Evolutionary conservation across 257 asterid genomes (phyloP), one percentile per base, ranked within the genome.

Genomic region (Prunella vulgaris): DNA sequence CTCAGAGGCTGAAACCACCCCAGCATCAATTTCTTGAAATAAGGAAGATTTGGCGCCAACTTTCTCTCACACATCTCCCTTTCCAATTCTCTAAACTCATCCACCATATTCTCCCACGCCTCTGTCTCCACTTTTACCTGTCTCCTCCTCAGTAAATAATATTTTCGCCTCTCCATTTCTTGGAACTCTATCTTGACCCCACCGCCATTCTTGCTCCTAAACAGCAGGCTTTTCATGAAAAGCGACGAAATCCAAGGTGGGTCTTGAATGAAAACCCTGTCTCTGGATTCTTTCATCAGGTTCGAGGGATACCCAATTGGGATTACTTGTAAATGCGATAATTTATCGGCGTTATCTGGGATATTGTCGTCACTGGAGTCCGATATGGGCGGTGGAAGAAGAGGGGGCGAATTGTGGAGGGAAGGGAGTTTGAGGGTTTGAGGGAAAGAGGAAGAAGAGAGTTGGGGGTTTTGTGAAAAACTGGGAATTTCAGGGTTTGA

Each of bases 1-100:
- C 78, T 87, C 70, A 90, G 72, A 7, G 98, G 98, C 74, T 90
- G 94, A 84, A 93, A 93, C 98, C 98, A 93, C 24, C 95, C 95
- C 75, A 93, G 49, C 32, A 93, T 78, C 70, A 93, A 74, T 74
- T 87, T 87, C 86, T 93, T 93, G 33, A 93, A 79, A 60, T 84
- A 82, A 64, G 98, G 98, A 81, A 93, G 73, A 77, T 88, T 85
- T 4, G 97, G 97, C 12, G 98, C 98, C 84, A 93, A 40, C 63
- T 93, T 90, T 76, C 78, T 88, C 86, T 93, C 98, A 69, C 96
- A 90, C 97, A 93, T 93, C 51, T 88, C 97, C 77, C 85, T 90
- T 74, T 93, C 95, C 81, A 93, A 71, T 58, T 93, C 97, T 60
- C 86, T 81, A 38, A 90, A 93, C 78, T 93, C 97, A 49, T 87